A percentile compares a stretch with the other conserved stretches of the same genome.
phyloP scores from a whole-genome alignment of 805 yeast genomes.

The Candida andamanensis region DNA sequence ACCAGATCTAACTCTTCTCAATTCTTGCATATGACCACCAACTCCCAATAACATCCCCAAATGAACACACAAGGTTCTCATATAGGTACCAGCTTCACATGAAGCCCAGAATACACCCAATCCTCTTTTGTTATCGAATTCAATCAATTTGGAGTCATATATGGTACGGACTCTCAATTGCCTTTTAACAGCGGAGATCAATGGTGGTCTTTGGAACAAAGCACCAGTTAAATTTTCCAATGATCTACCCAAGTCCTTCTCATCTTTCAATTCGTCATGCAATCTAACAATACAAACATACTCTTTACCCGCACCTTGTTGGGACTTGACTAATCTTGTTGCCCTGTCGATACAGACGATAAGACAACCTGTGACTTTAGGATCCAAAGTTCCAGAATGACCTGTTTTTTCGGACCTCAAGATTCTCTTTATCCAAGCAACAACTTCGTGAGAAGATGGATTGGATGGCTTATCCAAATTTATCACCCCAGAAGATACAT shows the following conservation, averaged over 20 bases:
- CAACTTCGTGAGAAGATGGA: slow-evolving; percentile 98
- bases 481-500: slow-evolving; percentile 91
- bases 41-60: slow-evolving; percentile 97
- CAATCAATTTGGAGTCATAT: slow-evolving; percentile 91
- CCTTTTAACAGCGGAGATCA: slow-evolving; percentile 98
- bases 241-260: slow-evolving; percentile 79
- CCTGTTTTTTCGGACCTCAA: slow-evolving; percentile 96
- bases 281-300: slow-evolving; percentile 96
- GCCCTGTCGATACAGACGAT: slow-evolving; percentile 98
- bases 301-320: slow-evolving; percentile 99
- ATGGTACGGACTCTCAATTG: slow-evolving; percentile 97
- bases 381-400: slow-evolving; percentile 98
- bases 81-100: slow-evolving; percentile 99
- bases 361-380: slow-evolving; percentile 97
- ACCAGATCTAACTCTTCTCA: slow-evolving; percentile 98
- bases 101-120: slow-evolving; percentile 99
- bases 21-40: slow-evolving; percentile 99
- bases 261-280: slow-evolving; percentile 89
- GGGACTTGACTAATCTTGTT: slow-evolving; percentile 95
- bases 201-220: slow-evolving; percentile 97
- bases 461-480: slow-evolving; percentile 97
- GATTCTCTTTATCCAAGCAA: slow-evolving; percentile 97
- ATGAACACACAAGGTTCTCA: slow-evolving; percentile 99
- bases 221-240: slow-evolving; percentile 98
- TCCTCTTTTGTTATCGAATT: slow-evolving; percentile 94